Evolutionary conservation across 139 green algal species (phyloP).

Genomic region (Limnomonas spitsbergensis): DNA sequence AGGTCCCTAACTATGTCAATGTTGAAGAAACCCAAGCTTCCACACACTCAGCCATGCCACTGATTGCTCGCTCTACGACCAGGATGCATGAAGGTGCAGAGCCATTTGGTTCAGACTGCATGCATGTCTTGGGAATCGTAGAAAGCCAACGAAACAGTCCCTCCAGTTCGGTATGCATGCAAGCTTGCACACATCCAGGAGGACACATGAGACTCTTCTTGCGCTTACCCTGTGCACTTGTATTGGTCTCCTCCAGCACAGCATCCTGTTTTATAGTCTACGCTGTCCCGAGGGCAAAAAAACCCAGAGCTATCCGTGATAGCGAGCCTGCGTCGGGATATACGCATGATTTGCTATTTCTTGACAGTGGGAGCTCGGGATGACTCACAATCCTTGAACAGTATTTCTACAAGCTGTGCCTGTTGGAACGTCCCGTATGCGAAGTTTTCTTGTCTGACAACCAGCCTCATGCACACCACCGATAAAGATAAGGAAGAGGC

Average conservation of each 20-base stretch:
- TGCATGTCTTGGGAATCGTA: not conserved
- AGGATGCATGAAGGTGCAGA: not conserved
- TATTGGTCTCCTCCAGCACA: slow-evolving; percentile 54
- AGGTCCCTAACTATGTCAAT: no score
- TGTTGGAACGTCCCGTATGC: slow-evolving; percentile 21
- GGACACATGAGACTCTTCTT: no score
- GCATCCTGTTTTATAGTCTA: slow-evolving; percentile 63
- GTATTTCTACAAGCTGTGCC: slow-evolving; percentile 26
- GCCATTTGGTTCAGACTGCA: not conserved
- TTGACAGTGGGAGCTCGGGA: not conserved
- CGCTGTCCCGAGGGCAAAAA: slow-evolving; percentile 45
- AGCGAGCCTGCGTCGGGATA: slow-evolving; percentile 25
- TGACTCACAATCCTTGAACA: slow-evolving; percentile 24
- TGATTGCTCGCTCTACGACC: no score
- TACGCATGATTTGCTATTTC: not conserved
- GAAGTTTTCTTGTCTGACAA: not conserved
- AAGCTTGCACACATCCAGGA: not conserved
- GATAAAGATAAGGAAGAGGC: not conserved
- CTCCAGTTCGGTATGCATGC: not conserved
- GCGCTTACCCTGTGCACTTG: slow-evolving; percentile 40
- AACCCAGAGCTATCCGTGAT: slow-evolving; percentile 63
- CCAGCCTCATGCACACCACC: not conserved
- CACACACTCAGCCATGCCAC: not conserved
- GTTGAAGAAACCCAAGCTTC: not conserved
- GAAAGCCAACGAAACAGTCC: slow-evolving; percentile 6